Conservation (phyloP, 441 rosid genomes). For the Populus hybrid region DNA sequence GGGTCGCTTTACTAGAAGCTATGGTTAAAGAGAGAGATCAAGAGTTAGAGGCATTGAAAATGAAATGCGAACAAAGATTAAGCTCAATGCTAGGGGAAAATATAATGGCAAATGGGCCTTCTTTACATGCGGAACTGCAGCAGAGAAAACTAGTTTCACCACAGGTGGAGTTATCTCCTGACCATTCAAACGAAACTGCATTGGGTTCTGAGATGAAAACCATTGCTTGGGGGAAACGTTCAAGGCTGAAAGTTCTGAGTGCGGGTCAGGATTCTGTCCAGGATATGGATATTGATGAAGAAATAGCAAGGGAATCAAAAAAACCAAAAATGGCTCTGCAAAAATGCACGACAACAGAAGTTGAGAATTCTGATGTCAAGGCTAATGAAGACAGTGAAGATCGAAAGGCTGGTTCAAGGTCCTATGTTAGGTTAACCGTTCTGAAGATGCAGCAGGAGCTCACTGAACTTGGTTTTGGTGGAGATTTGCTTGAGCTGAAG, state of each 20-base stretch:
- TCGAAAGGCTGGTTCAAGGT: conserved; percentile 26
- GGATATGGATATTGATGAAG: conserved; percentile 42
- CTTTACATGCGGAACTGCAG: conserved; percentile 54
- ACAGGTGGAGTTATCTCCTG: conserved; percentile 64
- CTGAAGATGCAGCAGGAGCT: conserved; percentile 76
- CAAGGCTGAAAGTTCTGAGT: conserved; percentile 52
- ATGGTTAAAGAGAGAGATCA: conserved; percentile 80
- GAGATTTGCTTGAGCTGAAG: conserved; percentile 58
- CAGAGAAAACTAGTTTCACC: conserved; percentile 57
- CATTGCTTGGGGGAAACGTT: conserved; percentile 59
- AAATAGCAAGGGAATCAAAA: conserved; percentile 41
- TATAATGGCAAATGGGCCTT: conserved; percentile 58
- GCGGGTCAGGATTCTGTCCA: conserved; percentile 46
- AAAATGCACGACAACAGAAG: conserved; percentile 39
- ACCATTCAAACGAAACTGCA: conserved; percentile 55
- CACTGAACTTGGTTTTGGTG: conserved; percentile 62
- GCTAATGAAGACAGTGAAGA: conserved; percentile 41
- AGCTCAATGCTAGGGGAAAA: conserved; percentile 57
- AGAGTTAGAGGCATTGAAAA: conserved; percentile 66
- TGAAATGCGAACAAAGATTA: conserved; percentile 61
- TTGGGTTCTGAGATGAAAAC: conserved; percentile 59
- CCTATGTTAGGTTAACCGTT: conserved; percentile 40
- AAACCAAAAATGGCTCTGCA: conserved; percentile 39
- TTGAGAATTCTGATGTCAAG: conserved; percentile 47
- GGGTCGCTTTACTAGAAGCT: conserved; percentile 62